Conservation (phyloP, 805 yeast genomes). For the Saccharomyces cerevisiae region DNA sequence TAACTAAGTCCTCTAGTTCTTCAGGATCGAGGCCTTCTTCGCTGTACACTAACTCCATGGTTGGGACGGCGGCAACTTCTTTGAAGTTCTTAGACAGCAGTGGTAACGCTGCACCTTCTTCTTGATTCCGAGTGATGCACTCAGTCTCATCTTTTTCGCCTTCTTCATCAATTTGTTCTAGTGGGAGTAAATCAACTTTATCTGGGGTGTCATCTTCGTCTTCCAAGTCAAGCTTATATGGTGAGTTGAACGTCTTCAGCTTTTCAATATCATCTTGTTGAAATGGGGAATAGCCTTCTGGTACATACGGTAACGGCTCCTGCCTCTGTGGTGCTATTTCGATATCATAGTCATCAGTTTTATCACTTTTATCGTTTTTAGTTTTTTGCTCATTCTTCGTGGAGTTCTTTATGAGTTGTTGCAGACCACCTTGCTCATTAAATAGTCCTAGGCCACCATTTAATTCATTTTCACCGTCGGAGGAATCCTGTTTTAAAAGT, state of each 20-base stretch:
- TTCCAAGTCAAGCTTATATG: constrained; percentile 11
- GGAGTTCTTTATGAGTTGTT: constrained; percentile 12
- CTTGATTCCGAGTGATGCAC: constrained; percentile 11
- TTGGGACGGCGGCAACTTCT: constrained; percentile 1
- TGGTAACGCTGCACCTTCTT: neutral
- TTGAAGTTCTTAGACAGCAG: neutral
- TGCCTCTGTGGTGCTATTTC: constrained; percentile 39
- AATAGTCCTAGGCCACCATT: constrained; percentile 7
- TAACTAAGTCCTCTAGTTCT: constrained; percentile 21
- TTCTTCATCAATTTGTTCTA: constrained; percentile 14
- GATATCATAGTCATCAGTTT: constrained; percentile 35
- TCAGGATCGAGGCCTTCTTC: constrained; percentile 22
- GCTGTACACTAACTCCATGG: constrained; percentile 13
- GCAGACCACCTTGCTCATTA: constrained; percentile 8
- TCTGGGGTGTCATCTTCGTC: constrained; percentile 3
- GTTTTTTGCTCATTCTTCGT: constrained; percentile 6
- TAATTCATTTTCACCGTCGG: constrained; percentile 8
- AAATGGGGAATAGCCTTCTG: constrained; percentile 39
- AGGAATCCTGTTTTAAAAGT: constrained; percentile 26
- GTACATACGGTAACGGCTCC: constrained; percentile 36
- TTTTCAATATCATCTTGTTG: constrained; percentile 26
- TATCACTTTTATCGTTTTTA: constrained; percentile 5
- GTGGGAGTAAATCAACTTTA: constrained; percentile 5
- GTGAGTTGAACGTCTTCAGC: constrained; percentile 17
- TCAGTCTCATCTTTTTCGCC: constrained; percentile 10